These are phyloP conservation scores for Aegilops longissima DNA, from an alignment of 176 grass and related monocot genomes.

Conservation along the genomic window DNA sequence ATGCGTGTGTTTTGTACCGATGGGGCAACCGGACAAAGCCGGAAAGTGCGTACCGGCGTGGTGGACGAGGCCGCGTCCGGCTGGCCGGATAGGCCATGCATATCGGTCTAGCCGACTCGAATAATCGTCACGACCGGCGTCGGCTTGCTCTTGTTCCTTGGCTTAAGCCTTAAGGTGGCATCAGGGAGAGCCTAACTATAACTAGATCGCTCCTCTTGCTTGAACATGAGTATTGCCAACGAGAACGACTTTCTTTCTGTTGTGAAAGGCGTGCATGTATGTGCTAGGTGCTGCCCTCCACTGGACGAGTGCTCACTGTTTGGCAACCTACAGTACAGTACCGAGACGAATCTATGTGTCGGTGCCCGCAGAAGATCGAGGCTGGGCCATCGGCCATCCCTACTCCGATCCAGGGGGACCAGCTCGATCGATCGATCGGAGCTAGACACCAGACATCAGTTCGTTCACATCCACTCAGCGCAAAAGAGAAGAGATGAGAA, in stretches of 20 bases:
- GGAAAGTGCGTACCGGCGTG: background rate
- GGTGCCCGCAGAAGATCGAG: background rate
- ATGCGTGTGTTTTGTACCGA: background rate
- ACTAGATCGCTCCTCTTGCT: background rate
- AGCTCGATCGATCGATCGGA: background rate
- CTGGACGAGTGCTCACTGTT: background rate
- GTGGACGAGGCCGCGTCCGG: background rate
- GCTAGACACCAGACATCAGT: background rate
- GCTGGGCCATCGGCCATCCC: background rate
- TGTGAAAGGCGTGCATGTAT: background rate
- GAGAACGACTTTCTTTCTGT: background rate
- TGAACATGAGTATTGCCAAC: background rate
- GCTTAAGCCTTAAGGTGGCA: slow-evolving; percentile 7
- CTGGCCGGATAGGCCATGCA: too few relatives aligned
- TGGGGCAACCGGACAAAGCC: background rate
- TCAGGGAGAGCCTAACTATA: background rate
- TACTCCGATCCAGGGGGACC: background rate
- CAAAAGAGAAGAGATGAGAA: background rate
- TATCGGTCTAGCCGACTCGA: background rate
- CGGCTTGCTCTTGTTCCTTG: slow-evolving; percentile 13
- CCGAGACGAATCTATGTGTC: background rate
- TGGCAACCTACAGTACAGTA: background rate
- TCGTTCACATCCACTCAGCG: background rate
- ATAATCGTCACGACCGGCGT: background rate
- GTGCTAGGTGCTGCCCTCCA: background rate